A percentile compares a stretch with the other conserved stretches of the same genome.
Evolutionary conservation across 164 flowering plant species (phyloP).

Genomic region (Umbilicus rupestris): DNA sequence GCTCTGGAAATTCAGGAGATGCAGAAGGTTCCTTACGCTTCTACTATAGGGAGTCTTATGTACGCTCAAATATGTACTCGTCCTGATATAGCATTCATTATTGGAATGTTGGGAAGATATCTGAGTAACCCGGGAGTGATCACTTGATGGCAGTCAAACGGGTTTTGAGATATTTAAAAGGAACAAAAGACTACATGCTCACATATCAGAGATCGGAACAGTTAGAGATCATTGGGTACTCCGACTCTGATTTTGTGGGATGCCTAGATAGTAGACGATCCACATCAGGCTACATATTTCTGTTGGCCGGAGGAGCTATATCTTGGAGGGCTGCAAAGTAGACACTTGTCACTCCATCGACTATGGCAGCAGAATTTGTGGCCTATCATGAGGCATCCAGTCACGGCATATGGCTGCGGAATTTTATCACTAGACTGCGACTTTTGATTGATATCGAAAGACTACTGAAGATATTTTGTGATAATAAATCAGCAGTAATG

Average conservation of each 20-base stretch:
- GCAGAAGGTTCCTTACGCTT: too few species aligned
- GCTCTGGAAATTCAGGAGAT: too few species aligned
- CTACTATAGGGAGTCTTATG: too few species aligned
- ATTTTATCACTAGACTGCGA: not conserved
- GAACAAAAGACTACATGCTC: not conserved
- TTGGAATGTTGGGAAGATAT: too few species aligned
- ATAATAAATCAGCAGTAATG: not conserved
- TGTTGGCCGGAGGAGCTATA: conserved; percentile 5
- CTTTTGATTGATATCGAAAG: not conserved
- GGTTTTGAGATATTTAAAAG: too few species aligned
- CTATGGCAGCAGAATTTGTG: too few species aligned
- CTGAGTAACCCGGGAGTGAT: too few species aligned
- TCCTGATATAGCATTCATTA: too few species aligned
- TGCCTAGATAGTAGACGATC: not conserved
- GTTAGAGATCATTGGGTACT: conserved; percentile 3
- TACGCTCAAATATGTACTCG: too few species aligned
- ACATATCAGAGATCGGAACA: conserved; percentile 7
- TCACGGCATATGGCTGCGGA: not conserved
- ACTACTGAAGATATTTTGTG: conserved; percentile 4
- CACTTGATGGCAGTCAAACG: too few species aligned
- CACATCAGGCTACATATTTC: not conserved
- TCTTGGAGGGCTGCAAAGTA: conserved; percentile 6
- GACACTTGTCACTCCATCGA: not conserved
- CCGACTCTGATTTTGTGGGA: not conserved
- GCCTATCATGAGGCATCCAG: too few species aligned